A percentile compares a stretch with the other conserved stretches of the same genome.
phyloP scores from a whole-genome alignment of 805 yeast genomes.

The Maudiozyma pseudohumilis region DNA sequence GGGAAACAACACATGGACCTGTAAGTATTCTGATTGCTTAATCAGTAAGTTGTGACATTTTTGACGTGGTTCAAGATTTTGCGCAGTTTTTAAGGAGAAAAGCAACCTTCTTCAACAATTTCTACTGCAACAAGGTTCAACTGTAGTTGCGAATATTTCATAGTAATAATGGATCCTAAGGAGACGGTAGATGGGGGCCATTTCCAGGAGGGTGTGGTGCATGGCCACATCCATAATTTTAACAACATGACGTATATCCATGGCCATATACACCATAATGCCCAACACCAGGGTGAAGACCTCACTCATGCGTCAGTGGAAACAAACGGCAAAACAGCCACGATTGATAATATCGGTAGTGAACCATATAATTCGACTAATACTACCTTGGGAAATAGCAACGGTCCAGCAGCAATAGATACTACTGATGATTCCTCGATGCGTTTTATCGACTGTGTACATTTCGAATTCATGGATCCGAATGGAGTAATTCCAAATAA shows the following conservation, averaged over 20 bases:
- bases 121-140: too few relatives aligned
- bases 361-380: too few relatives aligned
- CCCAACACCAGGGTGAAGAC: neutral
- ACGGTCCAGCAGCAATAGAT: neutral
- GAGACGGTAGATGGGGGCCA: neutral
- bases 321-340: neutral
- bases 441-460: conserved; percentile 29
- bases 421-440: neutral
- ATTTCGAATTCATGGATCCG: conserved; percentile 34
- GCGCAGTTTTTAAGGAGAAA: too few relatives aligned
- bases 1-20: too few relatives aligned
- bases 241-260: conserved; percentile 53
- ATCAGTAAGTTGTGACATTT: too few relatives aligned
- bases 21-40: too few relatives aligned
- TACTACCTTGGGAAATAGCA: neutral
- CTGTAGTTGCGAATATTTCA: too few relatives aligned
- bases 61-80: too few relatives aligned
- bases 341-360: too few relatives aligned
- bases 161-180: neutral
- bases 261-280: conserved; percentile 49
- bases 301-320: neutral
- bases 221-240: conserved; percentile 58
- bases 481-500: conserved; percentile 9
- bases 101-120: too few relatives aligned
- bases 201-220: conserved; percentile 43